phyloP scores from a whole-genome alignment of 192 early-diverging fungal genomes.

The Umbelopsis isabellina region DNA sequence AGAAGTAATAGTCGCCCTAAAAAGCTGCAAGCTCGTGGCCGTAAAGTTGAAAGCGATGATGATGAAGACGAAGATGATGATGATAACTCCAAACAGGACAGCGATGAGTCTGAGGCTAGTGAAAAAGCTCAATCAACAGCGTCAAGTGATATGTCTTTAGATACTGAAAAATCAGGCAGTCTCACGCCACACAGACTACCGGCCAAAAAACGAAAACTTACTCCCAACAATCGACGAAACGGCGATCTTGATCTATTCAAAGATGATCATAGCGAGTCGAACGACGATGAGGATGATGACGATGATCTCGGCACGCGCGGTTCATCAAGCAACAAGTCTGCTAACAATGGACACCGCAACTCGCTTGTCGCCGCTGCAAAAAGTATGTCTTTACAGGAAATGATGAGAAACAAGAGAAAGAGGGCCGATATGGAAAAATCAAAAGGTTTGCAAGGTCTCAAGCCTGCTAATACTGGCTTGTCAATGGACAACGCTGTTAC shows the following conservation, averaged over 20 bases:
- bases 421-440: constrained; percentile 13
- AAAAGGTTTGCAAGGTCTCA: constrained; percentile 5
- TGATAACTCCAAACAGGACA: constrained; percentile 19
- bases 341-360: neutral
- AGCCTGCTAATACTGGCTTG: constrained; percentile 2
- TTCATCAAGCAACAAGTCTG: neutral
- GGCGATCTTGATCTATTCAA: constrained; percentile 19
- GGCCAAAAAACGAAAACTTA: constrained; percentile 21
- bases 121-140: constrained; percentile 2
- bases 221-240: constrained; percentile 1
- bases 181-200: neutral
- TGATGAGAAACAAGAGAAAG: constrained; percentile 23
- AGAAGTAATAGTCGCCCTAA: neutral
- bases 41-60: constrained; percentile 18
- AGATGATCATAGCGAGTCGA: constrained; percentile 21
- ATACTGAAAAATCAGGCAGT: constrained; percentile 8
- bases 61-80: constrained; percentile 28
- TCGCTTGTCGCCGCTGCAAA: neutral
- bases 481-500: constrained; percentile 10
- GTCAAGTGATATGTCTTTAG: constrained; percentile 2
- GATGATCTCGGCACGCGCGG: constrained; percentile 30
- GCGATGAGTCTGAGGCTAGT: constrained; percentile 19
- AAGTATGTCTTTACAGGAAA: constrained; percentile 17
- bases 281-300: constrained; percentile 28
- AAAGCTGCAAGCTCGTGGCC: constrained; percentile 7